Base-by-base conservation (phyloP, 2,329 filamentous ascomycete species). In the Neofusicoccum kwambonambiense region DNA sequence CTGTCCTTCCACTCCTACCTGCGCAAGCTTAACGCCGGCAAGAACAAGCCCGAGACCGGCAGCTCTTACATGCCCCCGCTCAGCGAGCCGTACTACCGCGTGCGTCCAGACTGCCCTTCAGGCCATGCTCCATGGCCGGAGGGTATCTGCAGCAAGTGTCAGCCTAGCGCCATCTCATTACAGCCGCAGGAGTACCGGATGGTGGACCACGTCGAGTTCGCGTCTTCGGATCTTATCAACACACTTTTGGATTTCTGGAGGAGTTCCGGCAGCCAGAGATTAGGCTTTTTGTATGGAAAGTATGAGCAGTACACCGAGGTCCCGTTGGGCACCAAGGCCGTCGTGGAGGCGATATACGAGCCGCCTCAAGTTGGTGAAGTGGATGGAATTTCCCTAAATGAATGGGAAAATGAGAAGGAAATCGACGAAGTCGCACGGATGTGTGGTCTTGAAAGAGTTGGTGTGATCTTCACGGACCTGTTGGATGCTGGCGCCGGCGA, bases 151-250 rank as follows among this genome's bases (percentile, higher is more conserved):
- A 96, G 92, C 65, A 99, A 98, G 77, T 99, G 95, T 72, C 96
- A 99, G 75, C 95, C 95, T 7, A 97, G 94, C 69, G 94, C 95
- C 64, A 99, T 99, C 74, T 97, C 92, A 11, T 81, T 99, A 62
- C 93, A 98, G 74, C 92, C 93, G 4, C 95, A 99, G 77, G 85
- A 90, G 19, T 99, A 94, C 77, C 92, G 95, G 60, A 97, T 95
- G 91, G 93, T 99, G 3, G 95, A 99, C 73, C 95, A 99, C 76
- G 95, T 99, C 68, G 96, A 99, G 77, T 98, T 99, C 75, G 89
- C 94, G 1, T 89, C 91, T 1, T 89, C 92, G 3, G 84, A 88
- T 62, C 86, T 98, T 39, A 91, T 98, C 71, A 91, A 99, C 75
- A 87, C 86, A n/a, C 88, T 98, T 64, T 87, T 99, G 69, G 89